Percentiles rank a stretch among this genome's conserved stretches.
These are phyloP conservation scores for Peniophora sp. DNA, from an alignment of 1,284 basidiomycete genomes.

Conservation along the genomic window DNA sequence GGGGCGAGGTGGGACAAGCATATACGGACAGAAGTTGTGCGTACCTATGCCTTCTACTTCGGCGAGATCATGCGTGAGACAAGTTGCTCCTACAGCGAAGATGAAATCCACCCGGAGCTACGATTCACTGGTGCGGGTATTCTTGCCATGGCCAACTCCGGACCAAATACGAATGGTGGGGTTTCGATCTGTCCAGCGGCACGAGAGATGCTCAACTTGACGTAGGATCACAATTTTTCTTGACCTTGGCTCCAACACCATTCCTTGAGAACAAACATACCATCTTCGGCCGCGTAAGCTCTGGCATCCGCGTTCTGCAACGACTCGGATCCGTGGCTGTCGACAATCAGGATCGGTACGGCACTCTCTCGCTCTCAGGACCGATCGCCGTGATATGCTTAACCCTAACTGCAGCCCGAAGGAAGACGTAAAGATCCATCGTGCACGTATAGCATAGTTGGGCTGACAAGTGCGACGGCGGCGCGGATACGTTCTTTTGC, in stretches of 20 bases:
- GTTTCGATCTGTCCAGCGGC: slow-evolving; percentile 2
- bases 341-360: slow-evolving; percentile 72
- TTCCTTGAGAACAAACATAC: slow-evolving; percentile 92
- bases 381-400: slow-evolving; percentile 9
- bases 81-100: slow-evolving; percentile 44
- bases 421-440: slow-evolving; percentile 78
- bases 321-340: slow-evolving; percentile 73
- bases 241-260: slow-evolving; percentile 85
- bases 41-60: slow-evolving; percentile 19
- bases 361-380: slow-evolving; percentile 8
- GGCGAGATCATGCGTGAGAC: neutral
- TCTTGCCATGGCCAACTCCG: slow-evolving; percentile 93
- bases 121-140: slow-evolving; percentile 95
- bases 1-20: slow-evolving; percentile 86
- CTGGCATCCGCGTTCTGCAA: slow-evolving; percentile 83
- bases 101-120: slow-evolving; percentile 82
- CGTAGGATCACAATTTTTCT: slow-evolving; percentile 90
- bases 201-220: neutral
- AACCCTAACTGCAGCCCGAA: slow-evolving; percentile 42
- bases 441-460: slow-evolving; percentile 40
- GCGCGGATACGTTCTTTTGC: neutral
- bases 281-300: slow-evolving; percentile 83
- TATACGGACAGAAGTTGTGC: slow-evolving; percentile 87
- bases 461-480: neutral
- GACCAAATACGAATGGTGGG: slow-evolving; percentile 87